phyloP scores from a whole-genome alignment of 1,284 basidiomycete species.

The Ustilago tritici region DNA sequence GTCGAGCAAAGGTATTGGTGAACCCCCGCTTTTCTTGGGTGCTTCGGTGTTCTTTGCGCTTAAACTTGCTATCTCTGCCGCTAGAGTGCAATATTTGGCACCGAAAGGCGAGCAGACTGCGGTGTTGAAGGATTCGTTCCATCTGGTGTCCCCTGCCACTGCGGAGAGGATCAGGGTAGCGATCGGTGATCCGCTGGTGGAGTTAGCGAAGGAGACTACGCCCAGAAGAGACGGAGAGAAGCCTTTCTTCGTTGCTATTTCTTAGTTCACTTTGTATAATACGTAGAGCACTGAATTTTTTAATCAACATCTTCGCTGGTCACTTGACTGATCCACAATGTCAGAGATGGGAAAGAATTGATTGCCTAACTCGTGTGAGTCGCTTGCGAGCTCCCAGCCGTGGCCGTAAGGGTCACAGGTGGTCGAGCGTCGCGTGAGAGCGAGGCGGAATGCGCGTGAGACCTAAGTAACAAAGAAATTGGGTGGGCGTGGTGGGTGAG shows the following conservation, averaged over 20 bases:
- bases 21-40: constrained; percentile 70
- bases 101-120: constrained; percentile 15
- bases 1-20: constrained; percentile 60
- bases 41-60: constrained; percentile 67
- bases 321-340: too few species aligned
- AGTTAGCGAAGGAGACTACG: constrained; percentile 53
- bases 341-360: too few species aligned
- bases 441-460: too few species aligned
- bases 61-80: constrained; percentile 66
- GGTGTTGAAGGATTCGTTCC: constrained; percentile 41
- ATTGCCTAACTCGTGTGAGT: too few species aligned
- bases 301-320: too few species aligned
- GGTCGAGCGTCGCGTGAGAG: too few species aligned
- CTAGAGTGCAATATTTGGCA: constrained; percentile 55
- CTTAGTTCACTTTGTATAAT: constrained; percentile 13
- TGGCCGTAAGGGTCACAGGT: too few species aligned
- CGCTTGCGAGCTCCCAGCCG: too few species aligned
- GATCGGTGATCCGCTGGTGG: constrained; percentile 61
- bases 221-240: constrained; percentile 63
- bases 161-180: constrained; percentile 68
- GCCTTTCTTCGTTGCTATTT: constrained; percentile 67
- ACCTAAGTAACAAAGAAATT: too few species aligned
- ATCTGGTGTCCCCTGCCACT: constrained; percentile 67
- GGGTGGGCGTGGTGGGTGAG: too few species aligned
- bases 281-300: too few species aligned